Conservation (phyloP, 768 basidiomycete genomes). For the Serendipita sp. region DNA sequence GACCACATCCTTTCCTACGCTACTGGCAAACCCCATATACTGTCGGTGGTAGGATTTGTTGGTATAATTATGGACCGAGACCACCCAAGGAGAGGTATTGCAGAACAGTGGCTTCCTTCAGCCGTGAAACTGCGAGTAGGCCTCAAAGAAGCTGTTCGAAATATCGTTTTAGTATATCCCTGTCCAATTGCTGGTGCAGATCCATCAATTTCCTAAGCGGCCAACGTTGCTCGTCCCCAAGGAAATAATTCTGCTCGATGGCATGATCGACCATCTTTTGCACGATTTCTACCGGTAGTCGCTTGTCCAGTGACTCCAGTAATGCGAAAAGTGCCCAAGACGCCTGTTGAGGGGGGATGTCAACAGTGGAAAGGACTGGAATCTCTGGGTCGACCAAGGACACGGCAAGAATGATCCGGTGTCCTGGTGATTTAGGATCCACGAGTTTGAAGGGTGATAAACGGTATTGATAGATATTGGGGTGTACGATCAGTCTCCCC, state of each 20-base stretch:
- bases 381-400: slow-evolving; percentile 26
- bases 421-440: slow-evolving; percentile 24
- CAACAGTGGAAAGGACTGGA: slow-evolving; percentile 19
- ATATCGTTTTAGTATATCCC: background rate
- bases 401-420: slow-evolving; percentile 28
- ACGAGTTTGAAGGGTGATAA: slow-evolving; percentile 25
- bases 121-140: background rate
- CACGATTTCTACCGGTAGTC: slow-evolving; percentile 19
- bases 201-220: background rate
- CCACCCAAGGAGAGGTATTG: too few species aligned
- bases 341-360: slow-evolving; percentile 22
- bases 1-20: too few species aligned
- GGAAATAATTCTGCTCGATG: background rate
- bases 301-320: slow-evolving; percentile 6
- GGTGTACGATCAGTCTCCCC: slow-evolving; percentile 27
- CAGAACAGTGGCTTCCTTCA: background rate
- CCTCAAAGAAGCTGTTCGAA: background rate
- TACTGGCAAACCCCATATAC: too few species aligned
- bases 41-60: too few species aligned
- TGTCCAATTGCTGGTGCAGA: background rate
- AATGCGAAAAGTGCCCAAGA: slow-evolving; percentile 18
- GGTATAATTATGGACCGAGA: too few species aligned
- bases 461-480: slow-evolving; percentile 29
- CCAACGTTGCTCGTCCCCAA: background rate
- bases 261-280: slow-evolving; percentile 14